Base-by-base conservation (phyloP, 176 grass and related monocot genomes). In the Canna indica region DNA sequence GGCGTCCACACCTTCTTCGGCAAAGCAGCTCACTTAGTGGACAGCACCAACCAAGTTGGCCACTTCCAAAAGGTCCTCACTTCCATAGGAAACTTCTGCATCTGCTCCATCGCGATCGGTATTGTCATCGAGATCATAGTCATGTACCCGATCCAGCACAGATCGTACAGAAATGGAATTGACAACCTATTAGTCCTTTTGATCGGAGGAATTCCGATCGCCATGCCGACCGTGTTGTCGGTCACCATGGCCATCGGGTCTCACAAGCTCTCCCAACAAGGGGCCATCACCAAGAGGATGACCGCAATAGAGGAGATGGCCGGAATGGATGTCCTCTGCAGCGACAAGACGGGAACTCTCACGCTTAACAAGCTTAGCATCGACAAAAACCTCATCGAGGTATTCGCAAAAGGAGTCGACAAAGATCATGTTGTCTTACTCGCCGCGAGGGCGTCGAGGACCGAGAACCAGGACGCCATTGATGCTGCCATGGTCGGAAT, bases 1-100 rank as follows among this genome's bases (percentile, higher is more conserved):
- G 95, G 95, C 64, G 95, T 99, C 46, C 95, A 99, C 87, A 94
- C 95, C 9, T 99, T 99, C 82, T 99, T 99, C 26, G 95, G 95
- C 36, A 99, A 99, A 84, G 95, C 95, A 13, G 95, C 95, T 27
- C 95, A 99, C 85, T 85, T 99, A 14, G 95, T 99, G 16, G 95
- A 99, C 82, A 93, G 89, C 84, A 99, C 95, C 38, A 99, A 99
- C 82, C 89, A 93, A 75, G 82, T 99, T 0, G 95, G 95, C 13
- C 95, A 99, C 75, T 99, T 99, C 90, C 95, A 99, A 67, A 38
- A 90, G 80, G 95, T 99, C 78, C 80, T 99, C 30, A 94, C 95
- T 1, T 83, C 95, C 13, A 99, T 99, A 7, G 95, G 95, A 30
- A 99, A 99, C 84, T 99, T 99, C 78, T 99, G 95, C 64, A 99